Base-by-base conservation (phyloP, 164 flowering plant species). In the Malania oleifera region DNA sequence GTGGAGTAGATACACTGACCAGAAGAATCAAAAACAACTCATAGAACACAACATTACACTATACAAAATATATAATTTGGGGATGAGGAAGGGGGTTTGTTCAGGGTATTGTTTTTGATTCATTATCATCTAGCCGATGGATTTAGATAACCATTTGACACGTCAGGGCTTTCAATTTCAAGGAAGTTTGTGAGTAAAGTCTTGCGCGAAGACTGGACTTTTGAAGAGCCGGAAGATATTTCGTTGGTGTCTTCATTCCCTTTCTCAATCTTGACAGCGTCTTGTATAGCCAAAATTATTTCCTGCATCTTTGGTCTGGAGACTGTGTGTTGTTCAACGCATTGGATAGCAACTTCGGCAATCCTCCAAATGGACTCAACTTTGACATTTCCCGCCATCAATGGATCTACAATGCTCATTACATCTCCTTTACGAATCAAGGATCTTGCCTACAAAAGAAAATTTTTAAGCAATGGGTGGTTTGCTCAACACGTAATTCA, bases 241-340 rank as follows among this genome's bases (percentile, higher is more conserved):
- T 60, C 66, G 3, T 50, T 20, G 39, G 46, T 51, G 23, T 44
- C 65, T 54, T 72, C 78, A 13, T 23, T 65, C 57, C 86, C 82
- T 53, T 71, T 82, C 54, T 92, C 96, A 23, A 87, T 87, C 67
- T 76, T 86, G 61, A 71, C 72, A 20, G 98, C 91, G 54, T 92
- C 98, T 64, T 92, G 98, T 59, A 87, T 82, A 2, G 96, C 84
- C 71, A 86, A 41, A 40, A 89, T 82, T 29, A 89, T 69, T 59
- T 84, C 96, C 52, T 84, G 93, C 98, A 92, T 92, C 62, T 70
- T 85, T 34, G 98, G 98, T 67, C 96, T 70, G 25, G 84, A 77
- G 44, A 38, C 55, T 25, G 85, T 78, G 35, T 78, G 81, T 19
- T 72, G 84, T 54, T 92, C 91, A 1, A 89, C 84, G 48, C 96